Percentiles rank a stretch among this genome's conserved stretches.
Evolutionary conservation across 331 rosid genomes (phyloP).

Genomic region (Quercus lobata): DNA sequence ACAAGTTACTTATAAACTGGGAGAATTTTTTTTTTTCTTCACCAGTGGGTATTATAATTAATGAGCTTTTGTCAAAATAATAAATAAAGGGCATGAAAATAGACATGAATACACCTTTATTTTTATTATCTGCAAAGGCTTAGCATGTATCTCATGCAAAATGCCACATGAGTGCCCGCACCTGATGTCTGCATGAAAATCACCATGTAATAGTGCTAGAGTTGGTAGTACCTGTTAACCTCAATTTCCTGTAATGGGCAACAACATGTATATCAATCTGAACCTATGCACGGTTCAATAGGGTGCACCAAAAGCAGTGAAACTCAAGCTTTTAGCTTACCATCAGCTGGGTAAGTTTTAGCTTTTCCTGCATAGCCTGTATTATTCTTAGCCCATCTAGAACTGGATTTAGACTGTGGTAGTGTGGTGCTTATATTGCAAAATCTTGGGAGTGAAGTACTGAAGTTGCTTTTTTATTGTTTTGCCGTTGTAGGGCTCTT

Average conservation of each 20-base stretch:
- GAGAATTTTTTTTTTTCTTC: not conserved
- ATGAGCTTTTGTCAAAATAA: not conserved
- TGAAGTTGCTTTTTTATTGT: not conserved
- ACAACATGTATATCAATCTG: not conserved
- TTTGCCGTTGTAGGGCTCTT: constrained; percentile 48
- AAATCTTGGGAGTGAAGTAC: not conserved
- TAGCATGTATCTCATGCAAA: not conserved
- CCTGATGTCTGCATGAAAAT: not conserved
- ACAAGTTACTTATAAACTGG: not conserved
- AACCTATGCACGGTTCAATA: not conserved
- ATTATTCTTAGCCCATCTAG: not conserved
- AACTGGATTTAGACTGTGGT: not conserved
- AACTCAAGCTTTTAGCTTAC: not conserved
- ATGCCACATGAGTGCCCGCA: not conserved
- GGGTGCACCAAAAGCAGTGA: not conserved
- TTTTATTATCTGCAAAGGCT: not conserved
- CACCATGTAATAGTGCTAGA: not conserved
- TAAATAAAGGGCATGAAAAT: not conserved
- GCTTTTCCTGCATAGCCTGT: not conserved
- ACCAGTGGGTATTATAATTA: not conserved
- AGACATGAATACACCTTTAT: not conserved
- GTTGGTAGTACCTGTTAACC: not conserved
- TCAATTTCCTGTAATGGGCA: not conserved
- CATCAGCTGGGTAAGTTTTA: not conserved
- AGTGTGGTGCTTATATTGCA: not conserved